phyloP scores from a whole-genome alignment of 805 yeast species.

The Saturnispora diversa region DNA sequence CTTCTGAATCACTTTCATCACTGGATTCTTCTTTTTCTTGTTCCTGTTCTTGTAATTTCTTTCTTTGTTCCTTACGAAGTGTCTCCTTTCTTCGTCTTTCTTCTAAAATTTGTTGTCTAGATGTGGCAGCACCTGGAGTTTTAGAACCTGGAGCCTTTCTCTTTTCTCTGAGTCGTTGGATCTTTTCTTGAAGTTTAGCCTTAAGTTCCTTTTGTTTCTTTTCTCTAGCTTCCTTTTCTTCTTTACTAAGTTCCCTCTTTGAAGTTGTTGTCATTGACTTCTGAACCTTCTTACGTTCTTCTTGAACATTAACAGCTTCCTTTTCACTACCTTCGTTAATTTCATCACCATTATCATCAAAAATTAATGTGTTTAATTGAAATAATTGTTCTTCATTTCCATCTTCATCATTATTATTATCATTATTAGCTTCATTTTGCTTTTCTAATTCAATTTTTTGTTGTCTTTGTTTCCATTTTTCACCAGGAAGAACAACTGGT shows the following conservation, averaged over 20 bases:
- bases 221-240: constrained; percentile 42
- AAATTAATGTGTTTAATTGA: constrained; percentile 4
- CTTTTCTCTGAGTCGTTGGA: constrained; percentile 59
- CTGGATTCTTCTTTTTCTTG: constrained; percentile 29
- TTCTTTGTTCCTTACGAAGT: constrained; percentile 27
- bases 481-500: constrained; percentile 35
- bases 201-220: constrained; percentile 60
- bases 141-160: constrained; percentile 90
- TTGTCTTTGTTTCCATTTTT: constrained; percentile 12
- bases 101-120: constrained; percentile 71
- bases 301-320: constrained; percentile 8
- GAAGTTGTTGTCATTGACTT: constrained; percentile 8
- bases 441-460: constrained; percentile 10
- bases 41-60: constrained; percentile 17
- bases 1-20: constrained; percentile 35
- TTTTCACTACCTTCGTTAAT: constrained; percentile 27
- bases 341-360: constrained; percentile 16
- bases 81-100: constrained; percentile 47
- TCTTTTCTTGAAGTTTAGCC: constrained; percentile 70
- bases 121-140: constrained; percentile 71
- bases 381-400: constrained; percentile 12
- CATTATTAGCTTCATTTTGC: constrained; percentile 23
- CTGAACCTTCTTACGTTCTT: constrained; percentile 12
- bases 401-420: constrained; percentile 24
- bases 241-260: constrained; percentile 32